Evolutionary conservation across 2,329 filamentous ascomycete genomes (phyloP), one percentile per base, ranked within the genome.

Genomic region (Calonectria montana): DNA sequence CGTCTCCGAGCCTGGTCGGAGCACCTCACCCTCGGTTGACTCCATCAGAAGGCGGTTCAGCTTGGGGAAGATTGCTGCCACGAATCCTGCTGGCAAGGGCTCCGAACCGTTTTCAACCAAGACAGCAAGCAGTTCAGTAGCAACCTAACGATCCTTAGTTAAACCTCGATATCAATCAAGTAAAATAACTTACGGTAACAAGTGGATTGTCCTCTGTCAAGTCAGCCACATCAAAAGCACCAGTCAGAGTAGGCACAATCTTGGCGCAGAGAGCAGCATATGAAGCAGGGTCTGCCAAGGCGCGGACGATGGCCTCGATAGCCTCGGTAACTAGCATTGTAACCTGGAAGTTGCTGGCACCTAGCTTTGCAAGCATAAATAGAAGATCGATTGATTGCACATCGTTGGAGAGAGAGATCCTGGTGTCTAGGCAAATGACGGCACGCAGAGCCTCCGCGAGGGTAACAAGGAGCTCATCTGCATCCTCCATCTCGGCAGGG

Each of bases 381-480:
- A 99, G 90, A 16, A 96, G 87, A 77, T 97, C 93, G 7, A 98
- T 87, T 25, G 96, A 94, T 69, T 92, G 90, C 55, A 93, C 90
- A 15, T 93, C 92, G 16, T 89, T 90, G 0, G 92, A 91, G 25
- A 98, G 88, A 25, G 94, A 92, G 65, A 97, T 91, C 18, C 88
- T 88, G 3, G 94, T 91, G 77, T 98, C 93, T 67, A 98, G 89
- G 77, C 93, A 88, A 78, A 98, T 97, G 31, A 94, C 93, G 77
- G 95, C 92, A 64, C 95, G 91, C 4, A 98, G 87, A 1, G 96
- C 94, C 83, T 98, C 95, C 7, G 96, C 94, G 37, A 99, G 87
- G 0, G 96, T 96, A 16, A 97, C 94, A 76, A 98, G 91, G 67
- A 98, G 90, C 82, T 99, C 97, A 77, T 98, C 96, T 13, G 94